phyloP scores from a whole-genome alignment of 331 rosid species.

The Prunus yedoensis region DNA sequence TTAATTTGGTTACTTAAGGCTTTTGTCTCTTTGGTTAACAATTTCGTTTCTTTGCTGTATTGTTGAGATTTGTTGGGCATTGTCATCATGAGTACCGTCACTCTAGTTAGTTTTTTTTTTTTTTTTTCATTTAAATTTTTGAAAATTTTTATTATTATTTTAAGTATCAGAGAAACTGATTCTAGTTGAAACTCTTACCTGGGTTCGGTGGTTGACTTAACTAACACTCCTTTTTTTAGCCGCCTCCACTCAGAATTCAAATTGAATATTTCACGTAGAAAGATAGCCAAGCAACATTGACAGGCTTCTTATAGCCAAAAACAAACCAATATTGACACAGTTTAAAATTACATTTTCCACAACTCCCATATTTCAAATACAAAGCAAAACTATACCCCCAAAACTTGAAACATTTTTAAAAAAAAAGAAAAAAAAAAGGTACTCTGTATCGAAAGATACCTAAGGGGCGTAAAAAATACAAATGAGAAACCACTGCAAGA shows the following conservation, averaged over 20 bases:
- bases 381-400: conserved; percentile 29
- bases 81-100: too few relatives aligned
- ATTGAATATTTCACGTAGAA: too few relatives aligned
- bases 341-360: neutral
- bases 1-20: too few relatives aligned
- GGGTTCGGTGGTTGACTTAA: neutral
- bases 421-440: neutral
- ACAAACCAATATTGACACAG: neutral
- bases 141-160: too few relatives aligned
- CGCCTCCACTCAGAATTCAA: too few relatives aligned
- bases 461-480: neutral
- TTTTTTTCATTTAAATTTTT: too few relatives aligned
- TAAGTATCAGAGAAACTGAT: neutral
- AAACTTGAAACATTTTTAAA: neutral
- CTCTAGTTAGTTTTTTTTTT: too few relatives aligned
- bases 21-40: too few relatives aligned
- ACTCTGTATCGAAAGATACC: neutral
- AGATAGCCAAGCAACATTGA: neutral
- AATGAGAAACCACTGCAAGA: conserved; percentile 4
- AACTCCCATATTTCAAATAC: neutral
- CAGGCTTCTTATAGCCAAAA: neutral
- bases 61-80: too few relatives aligned
- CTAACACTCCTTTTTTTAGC: too few relatives aligned
- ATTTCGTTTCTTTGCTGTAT: too few relatives aligned
- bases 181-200: neutral